These are phyloP conservation scores for Fusarium luffae DNA, from an alignment of 2,329 filamentous ascomycete genomes.

Conservation along the genomic window DNA sequence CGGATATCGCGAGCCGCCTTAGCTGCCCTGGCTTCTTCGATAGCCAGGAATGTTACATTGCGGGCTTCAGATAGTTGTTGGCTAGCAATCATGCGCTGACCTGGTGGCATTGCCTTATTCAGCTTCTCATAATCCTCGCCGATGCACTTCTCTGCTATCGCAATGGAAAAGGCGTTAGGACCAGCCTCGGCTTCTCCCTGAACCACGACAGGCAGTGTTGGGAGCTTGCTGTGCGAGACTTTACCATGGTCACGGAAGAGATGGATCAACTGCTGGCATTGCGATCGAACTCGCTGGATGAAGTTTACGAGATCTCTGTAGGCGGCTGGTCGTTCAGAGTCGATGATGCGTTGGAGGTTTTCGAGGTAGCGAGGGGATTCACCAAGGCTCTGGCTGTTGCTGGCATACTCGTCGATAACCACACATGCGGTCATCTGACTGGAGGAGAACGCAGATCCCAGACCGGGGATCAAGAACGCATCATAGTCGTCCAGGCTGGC, in stretches of 20 bases:
- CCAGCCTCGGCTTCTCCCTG: conserved; percentile 94
- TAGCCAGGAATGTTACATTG: conserved; percentile 74
- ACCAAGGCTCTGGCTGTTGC: conserved; percentile 61
- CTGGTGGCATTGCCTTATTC: conserved; percentile 88
- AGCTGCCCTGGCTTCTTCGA: conserved; percentile 80
- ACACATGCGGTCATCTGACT: conserved; percentile 87
- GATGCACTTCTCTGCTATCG: conserved; percentile 88
- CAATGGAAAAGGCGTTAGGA: conserved; percentile 89
- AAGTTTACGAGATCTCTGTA: conserved; percentile 93
- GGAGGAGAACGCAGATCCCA: conserved; percentile 81
- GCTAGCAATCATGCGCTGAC: conserved; percentile 85
- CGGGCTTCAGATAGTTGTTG: conserved; percentile 83
- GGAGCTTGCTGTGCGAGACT: conserved; percentile 78
- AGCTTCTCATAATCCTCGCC: conserved; percentile 86
- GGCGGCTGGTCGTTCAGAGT: conserved; percentile 80
- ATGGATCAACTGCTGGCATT: conserved; percentile 89
- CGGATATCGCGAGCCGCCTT: conserved; percentile 87
- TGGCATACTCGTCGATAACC: conserved; percentile 89
- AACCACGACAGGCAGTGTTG: conserved; percentile 86
- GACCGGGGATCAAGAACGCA: conserved; percentile 70
- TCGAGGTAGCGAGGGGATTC: conserved; percentile 64
- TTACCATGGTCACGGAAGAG: conserved; percentile 93
- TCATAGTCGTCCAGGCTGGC: conserved; percentile 72
- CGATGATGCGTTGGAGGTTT: conserved; percentile 79
- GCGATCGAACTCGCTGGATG: conserved; percentile 87